Percentiles rank a stretch among this genome's conserved stretches.
Evolutionary conservation across 176 grass and related monocot genomes (phyloP).

Genomic region (Paspalum notatum): DNA sequence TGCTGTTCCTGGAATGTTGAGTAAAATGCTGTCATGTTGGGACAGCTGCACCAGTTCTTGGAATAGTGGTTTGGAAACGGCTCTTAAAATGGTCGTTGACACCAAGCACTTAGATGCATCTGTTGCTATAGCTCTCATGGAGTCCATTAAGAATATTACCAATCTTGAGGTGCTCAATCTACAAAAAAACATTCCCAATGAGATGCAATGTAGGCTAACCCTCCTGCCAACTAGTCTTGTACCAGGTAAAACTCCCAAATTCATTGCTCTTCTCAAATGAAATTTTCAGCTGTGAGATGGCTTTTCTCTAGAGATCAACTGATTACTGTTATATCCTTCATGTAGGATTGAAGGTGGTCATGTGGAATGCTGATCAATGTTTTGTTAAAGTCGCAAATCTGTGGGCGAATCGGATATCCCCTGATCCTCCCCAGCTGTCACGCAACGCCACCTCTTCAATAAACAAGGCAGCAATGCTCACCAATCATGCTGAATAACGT

Average conservation of each 20-base stretch:
- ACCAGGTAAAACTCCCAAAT: constrained; percentile 51
- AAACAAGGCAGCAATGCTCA: not conserved
- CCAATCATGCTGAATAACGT: constrained; percentile 10
- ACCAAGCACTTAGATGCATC: constrained; percentile 12
- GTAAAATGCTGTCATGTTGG: constrained; percentile 51
- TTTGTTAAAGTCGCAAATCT: constrained; percentile 64
- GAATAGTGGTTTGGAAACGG: constrained; percentile 38
- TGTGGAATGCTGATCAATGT: constrained; percentile 59
- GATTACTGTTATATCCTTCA: constrained; percentile 20
- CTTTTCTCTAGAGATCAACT: not conserved
- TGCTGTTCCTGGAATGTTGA: constrained; percentile 42
- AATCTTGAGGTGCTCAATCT: constrained; percentile 37
- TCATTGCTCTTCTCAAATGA: not conserved
- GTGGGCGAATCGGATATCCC: constrained; percentile 61
- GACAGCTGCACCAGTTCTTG: constrained; percentile 56
- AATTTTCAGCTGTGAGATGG: not conserved
- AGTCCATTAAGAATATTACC: constrained; percentile 49
- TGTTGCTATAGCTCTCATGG: constrained; percentile 52
- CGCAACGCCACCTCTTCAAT: not conserved
- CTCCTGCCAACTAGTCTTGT: constrained; percentile 38
- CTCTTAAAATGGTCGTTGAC: constrained; percentile 43
- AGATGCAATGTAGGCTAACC: constrained; percentile 46
- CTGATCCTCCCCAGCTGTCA: constrained; percentile 48
- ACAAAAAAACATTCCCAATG: not conserved
- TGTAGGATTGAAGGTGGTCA: constrained; percentile 49